A percentile compares a stretch with the other conserved stretches of the same genome.
Conservation (phyloP, 371 early-diverging fungal genomes). For the Batkoa obscura region DNA sequence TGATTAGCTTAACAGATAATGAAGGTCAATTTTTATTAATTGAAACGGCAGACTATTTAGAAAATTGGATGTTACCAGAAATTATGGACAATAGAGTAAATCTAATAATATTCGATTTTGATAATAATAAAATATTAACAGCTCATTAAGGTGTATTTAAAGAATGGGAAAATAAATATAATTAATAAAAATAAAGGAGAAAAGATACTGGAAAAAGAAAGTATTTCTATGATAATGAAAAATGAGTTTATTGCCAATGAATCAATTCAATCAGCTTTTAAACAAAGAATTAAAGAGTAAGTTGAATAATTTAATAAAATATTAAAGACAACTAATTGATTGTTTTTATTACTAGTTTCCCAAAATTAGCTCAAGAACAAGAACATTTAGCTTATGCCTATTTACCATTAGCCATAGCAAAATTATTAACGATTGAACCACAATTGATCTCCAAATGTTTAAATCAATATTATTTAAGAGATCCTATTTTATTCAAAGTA, state of each 20-base stretch:
- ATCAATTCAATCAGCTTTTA: constrained; percentile 21
- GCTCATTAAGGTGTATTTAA: no score
- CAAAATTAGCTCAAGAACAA: constrained; percentile 24
- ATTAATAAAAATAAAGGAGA: no score
- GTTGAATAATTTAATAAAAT: background rate
- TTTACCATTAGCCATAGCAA: constrained; percentile 47
- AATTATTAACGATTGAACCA: constrained; percentile 37
- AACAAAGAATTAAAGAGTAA: background rate
- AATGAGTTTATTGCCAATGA: constrained; percentile 41
- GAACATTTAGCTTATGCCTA: constrained; percentile 43
- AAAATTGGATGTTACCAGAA: constrained; percentile 68
- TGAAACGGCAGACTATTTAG: constrained; percentile 69
- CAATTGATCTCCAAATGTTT: constrained; percentile 55
- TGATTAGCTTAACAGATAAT: no score
- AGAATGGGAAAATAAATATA: no score
- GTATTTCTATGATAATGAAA: no score
- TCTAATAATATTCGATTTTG: background rate
- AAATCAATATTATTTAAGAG: constrained; percentile 67
- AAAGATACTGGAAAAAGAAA: no score
- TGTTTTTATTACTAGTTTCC: no score
- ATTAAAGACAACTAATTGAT: no score
- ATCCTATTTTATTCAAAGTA: constrained; percentile 39
- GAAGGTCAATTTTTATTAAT: constrained; percentile 85
- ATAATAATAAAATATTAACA: no score
- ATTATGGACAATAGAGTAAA: constrained; percentile 60